Conservation (phyloP, 768 basidiomycete genomes). For the Tephrocybe rancida region DNA sequence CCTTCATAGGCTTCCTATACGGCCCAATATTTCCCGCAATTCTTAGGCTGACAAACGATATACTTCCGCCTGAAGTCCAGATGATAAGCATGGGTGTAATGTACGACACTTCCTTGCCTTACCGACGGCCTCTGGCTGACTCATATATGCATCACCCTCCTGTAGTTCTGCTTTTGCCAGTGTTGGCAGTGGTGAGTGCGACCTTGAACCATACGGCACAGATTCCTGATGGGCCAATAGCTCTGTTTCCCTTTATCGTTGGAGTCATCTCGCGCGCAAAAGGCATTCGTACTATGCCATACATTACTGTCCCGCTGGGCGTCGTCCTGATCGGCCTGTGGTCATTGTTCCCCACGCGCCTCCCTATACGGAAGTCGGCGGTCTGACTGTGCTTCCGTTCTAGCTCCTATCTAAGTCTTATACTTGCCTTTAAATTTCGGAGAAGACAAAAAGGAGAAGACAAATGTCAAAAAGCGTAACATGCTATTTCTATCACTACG, state of each 20-base stretch:
- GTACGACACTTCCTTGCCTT: constrained; percentile 31
- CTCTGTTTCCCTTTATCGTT: constrained; percentile 51
- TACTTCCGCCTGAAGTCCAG: constrained; percentile 47
- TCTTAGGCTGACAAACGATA: constrained; percentile 44
- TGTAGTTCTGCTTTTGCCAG: constrained; percentile 46
- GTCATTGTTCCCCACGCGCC: constrained; percentile 41
- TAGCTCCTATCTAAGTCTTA: too few species aligned
- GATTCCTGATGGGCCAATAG: constrained; percentile 25
- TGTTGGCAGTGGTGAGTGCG: constrained; percentile 46
- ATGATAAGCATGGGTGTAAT: constrained; percentile 57
- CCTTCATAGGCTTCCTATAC: constrained; percentile 47
- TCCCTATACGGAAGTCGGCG: constrained; percentile 14
- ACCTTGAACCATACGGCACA: background rate
- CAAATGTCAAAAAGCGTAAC: too few species aligned
- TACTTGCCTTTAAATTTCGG: too few species aligned
- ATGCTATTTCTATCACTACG: too few species aligned
- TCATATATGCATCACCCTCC: background rate
- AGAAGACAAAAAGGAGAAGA: too few species aligned
- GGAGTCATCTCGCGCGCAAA: constrained; percentile 42
- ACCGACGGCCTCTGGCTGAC: background rate
- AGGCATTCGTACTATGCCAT: constrained; percentile 41
- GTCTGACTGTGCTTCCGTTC: background rate
- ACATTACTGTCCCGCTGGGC: constrained; percentile 43
- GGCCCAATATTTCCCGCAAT: constrained; percentile 54
- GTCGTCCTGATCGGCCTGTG: constrained; percentile 37